A percentile compares a stretch with the other conserved stretches of the same genome.
Evolutionary conservation across 192 early-diverging fungal species (phyloP).

Genomic region (Backusella tarrabulga): DNA sequence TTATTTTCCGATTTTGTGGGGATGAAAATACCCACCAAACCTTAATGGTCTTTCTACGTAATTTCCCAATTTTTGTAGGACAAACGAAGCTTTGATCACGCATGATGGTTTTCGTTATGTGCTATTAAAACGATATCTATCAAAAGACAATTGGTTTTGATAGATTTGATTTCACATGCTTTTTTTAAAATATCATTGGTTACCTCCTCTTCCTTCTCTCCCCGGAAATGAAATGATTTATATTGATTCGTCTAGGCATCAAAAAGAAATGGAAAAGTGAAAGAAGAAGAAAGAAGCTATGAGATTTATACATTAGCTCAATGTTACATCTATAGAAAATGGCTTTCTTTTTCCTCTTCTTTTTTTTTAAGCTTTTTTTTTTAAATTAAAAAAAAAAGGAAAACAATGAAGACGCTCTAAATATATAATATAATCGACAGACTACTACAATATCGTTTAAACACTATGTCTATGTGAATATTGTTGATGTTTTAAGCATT

Average conservation of each 20-base stretch:
- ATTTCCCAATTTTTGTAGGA: neutral
- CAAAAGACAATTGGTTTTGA: neutral
- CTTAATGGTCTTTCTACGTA: neutral
- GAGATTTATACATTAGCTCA: neutral
- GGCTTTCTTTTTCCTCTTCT: too few relatives aligned
- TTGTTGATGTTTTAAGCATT: neutral
- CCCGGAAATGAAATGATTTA: neutral
- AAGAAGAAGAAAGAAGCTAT: neutral
- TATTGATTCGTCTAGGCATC: neutral
- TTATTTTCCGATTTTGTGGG: conserved; percentile 1
- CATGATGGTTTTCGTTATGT: neutral
- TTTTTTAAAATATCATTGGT: neutral
- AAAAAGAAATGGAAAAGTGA: neutral
- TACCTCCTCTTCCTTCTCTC: neutral
- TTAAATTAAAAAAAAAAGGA: neutral
- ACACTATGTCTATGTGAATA: neutral
- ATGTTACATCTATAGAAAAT: neutral
- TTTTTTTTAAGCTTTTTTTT: too few relatives aligned
- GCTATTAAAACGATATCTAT: neutral
- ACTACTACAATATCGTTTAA: neutral
- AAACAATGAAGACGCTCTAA: neutral
- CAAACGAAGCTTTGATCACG: neutral
- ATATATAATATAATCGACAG: neutral
- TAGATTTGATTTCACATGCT: neutral
- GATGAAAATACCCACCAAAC: neutral